Base-by-base conservation (phyloP, 2,329 filamentous ascomycete species). In the Arthrobotrys conoides region DNA sequence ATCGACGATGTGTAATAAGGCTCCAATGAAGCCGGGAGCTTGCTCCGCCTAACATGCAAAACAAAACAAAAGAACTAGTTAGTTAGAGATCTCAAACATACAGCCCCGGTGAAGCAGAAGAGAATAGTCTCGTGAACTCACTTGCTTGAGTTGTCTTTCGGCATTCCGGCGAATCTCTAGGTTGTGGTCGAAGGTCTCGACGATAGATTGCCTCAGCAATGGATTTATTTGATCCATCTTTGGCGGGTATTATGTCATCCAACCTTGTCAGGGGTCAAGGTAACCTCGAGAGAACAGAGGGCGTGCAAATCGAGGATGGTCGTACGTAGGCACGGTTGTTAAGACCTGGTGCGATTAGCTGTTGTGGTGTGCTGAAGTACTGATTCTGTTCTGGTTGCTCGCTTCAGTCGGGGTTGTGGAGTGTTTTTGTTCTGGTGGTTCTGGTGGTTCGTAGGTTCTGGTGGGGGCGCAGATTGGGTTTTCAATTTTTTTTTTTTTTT, bases 1-100 rank as follows among this genome's bases (percentile, higher is more conserved):
- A 86, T 96, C 92, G 82, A 98, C 88, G 83, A 99, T 94, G 84
- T 96, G 93, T 83, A 97, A 88, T 80, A 98, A 90, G 82, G 93
- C 93, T 85, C 96, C 93, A 84, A 93, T 91, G 85, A 99, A 98
- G 81, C 94, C 94, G 79, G 92, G 88, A 85, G 94, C 91, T 82
- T 93, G 91, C 87, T 98, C 95, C 84, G 96, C 93, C 94, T 97
- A 83, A 71, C 3, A 22, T 36, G 3, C 59, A 41, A n/a, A n/a
- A 16, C 16, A 41, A 20, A 46, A 46, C 5, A 46, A 46, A 57
- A 14, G 18, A 67, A 18, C 14, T 4, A n/a, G 57, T 44, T 44
- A 41, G 20, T 24, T 14, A 24, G 6, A 18, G 30, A 51, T 20
- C 70, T 27, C 84, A 46, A 79, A 71, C 27, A 9, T n/a, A 36